Conservation (phyloP, 2,329 filamentous ascomycete species). For the Xylariomycetidae sp. region DNA sequence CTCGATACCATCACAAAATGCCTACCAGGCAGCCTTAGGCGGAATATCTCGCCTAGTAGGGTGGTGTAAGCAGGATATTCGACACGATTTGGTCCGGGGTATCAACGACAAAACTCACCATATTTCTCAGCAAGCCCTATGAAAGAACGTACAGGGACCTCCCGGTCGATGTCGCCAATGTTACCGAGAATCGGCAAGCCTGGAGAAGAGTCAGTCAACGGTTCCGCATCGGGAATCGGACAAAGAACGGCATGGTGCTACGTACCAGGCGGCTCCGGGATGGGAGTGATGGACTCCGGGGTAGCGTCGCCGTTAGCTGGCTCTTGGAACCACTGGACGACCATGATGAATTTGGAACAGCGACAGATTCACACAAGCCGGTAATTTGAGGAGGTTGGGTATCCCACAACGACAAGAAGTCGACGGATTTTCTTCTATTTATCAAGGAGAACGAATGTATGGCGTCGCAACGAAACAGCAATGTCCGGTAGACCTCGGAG, state of each 20-base stretch:
- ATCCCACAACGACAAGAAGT: too few relatives aligned
- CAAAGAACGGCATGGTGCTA: too few relatives aligned
- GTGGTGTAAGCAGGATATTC: too few relatives aligned
- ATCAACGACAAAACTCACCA: slow-evolving; percentile 38
- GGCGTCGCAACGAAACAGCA: too few relatives aligned
- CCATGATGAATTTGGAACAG: background rate
- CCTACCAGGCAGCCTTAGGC: slow-evolving; percentile 43
- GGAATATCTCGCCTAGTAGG: slow-evolving; percentile 56
- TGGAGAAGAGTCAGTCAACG: too few relatives aligned
- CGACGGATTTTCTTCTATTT: too few relatives aligned
- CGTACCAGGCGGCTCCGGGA: slow-evolving; percentile 1
- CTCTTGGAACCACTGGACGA: background rate
- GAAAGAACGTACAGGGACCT: slow-evolving; percentile 51
- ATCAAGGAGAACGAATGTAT: too few relatives aligned
- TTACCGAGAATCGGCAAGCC: slow-evolving; percentile 63
- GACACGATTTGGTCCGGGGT: slow-evolving; percentile 1
- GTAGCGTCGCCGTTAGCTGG: background rate
- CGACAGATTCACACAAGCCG: too few relatives aligned
- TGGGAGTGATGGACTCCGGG: background rate
- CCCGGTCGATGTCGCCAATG: slow-evolving; percentile 53
- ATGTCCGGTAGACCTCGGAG: too few relatives aligned
- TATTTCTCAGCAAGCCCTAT: slow-evolving; percentile 56
- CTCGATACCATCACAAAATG: slow-evolving; percentile 46
- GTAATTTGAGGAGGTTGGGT: too few relatives aligned
- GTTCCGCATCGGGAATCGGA: too few relatives aligned